These are phyloP conservation scores for Huntiella decipiens DNA, from an alignment of 2,329 filamentous ascomycete genomes.

Conservation along the genomic window DNA sequence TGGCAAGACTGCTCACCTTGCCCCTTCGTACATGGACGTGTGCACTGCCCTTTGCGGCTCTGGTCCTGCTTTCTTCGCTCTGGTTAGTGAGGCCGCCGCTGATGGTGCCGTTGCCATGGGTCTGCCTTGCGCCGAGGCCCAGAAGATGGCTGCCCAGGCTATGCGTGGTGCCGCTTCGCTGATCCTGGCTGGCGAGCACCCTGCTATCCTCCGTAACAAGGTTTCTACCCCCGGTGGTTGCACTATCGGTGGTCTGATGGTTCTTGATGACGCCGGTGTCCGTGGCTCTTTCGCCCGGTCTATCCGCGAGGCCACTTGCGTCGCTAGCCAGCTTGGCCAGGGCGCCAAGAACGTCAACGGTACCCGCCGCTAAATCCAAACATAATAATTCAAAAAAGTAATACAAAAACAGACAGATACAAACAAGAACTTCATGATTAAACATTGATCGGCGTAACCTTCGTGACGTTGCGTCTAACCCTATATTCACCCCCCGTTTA, in stretches of 20 bases:
- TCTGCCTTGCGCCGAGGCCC: slow-evolving; percentile 50
- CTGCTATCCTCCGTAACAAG: slow-evolving; percentile 54
- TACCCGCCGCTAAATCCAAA: slow-evolving; percentile 13
- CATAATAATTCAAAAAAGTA: slow-evolving; percentile 13
- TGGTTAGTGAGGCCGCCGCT: slow-evolving; percentile 56
- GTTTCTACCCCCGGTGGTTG: slow-evolving; percentile 63
- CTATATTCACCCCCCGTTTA: neutral
- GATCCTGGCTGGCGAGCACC: slow-evolving; percentile 54
- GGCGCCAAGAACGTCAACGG: slow-evolving; percentile 22
- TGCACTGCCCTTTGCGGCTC: slow-evolving; percentile 56
- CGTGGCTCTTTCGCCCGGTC: slow-evolving; percentile 48
- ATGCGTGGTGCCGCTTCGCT: slow-evolving; percentile 56
- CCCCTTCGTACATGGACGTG: slow-evolving; percentile 50
- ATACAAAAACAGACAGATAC: slow-evolving; percentile 1
- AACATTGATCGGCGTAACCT: too few relatives aligned
- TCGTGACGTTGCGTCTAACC: neutral
- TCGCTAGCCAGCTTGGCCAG: slow-evolving; percentile 44
- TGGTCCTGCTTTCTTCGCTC: slow-evolving; percentile 56
- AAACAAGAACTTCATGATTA: too few relatives aligned
- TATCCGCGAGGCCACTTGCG: slow-evolving; percentile 49
- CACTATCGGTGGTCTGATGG: slow-evolving; percentile 54
- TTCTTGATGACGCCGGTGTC: slow-evolving; percentile 54
- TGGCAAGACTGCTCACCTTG: slow-evolving; percentile 50
- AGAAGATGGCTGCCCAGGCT: slow-evolving; percentile 59
- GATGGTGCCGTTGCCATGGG: slow-evolving; percentile 69